phyloP scores from a whole-genome alignment of 371 early-diverging fungal genomes.

The Batkoa obscura region DNA sequence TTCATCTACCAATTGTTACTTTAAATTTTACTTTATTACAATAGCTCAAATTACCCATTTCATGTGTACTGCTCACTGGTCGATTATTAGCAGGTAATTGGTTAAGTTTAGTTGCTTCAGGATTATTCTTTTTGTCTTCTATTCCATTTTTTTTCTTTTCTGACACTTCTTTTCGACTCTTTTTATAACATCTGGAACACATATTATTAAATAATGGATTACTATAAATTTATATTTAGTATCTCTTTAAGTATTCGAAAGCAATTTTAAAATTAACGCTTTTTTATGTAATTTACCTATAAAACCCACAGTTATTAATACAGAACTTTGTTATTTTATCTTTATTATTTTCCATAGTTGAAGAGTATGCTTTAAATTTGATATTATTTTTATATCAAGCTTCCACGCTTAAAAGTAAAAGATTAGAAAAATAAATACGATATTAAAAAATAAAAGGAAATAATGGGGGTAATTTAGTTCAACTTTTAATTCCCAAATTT shows the following conservation, averaged over 20 bases:
- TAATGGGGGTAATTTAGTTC: too few species aligned
- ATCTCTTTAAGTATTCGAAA: neutral
- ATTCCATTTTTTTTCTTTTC: neutral
- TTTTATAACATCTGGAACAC: constrained; percentile 67
- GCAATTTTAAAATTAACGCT: too few species aligned
- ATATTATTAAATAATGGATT: constrained; percentile 43
- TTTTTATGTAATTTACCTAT: constrained; percentile 17
- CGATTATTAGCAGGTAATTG: constrained; percentile 5
- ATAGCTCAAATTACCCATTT: too few species aligned
- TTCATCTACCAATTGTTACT: too few species aligned
- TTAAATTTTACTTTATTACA: too few species aligned
- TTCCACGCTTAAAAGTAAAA: too few species aligned
- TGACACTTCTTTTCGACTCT: constrained; percentile 14
- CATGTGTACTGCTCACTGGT: too few species aligned
- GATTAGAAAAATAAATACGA: too few species aligned
- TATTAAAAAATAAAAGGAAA: too few species aligned
- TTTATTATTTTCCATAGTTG: constrained; percentile 34
- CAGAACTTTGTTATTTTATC: constrained; percentile 27
- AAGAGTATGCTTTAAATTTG: too few species aligned
- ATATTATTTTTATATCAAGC: too few species aligned
- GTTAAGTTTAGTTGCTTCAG: constrained; percentile 8
- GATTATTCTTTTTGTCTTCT: constrained; percentile 1
- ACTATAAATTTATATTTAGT: constrained; percentile 9
- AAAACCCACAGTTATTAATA: constrained; percentile 43
- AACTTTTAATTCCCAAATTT: too few species aligned